Conservation (phyloP, 306 rosid genomes). For the Biancaea sappan region DNA sequence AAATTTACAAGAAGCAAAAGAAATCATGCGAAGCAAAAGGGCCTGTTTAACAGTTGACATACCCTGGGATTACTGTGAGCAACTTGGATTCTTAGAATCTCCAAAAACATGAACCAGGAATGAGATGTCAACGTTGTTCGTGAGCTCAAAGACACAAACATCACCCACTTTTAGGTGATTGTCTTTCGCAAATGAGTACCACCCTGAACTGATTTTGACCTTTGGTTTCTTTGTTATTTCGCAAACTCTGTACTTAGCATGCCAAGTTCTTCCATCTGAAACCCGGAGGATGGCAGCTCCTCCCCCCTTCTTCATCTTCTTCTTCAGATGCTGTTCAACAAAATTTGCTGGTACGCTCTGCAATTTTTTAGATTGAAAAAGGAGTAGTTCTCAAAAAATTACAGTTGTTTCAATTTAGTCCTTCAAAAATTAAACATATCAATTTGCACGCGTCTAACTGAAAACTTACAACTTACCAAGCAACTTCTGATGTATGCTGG, state of each 20-base stretch:
- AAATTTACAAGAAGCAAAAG: background rate
- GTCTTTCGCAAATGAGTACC: background rate
- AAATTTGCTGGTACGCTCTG: background rate
- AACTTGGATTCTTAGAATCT: background rate
- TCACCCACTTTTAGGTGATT: conserved; percentile 16
- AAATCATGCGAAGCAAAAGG: no score
- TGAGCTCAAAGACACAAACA: conserved; percentile 14
- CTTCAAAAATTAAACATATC: no score
- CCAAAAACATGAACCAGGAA: conserved; percentile 7
- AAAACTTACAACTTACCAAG: background rate
- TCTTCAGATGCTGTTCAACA: background rate
- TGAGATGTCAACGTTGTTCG: background rate
- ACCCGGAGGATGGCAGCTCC: background rate
- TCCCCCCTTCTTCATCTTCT: background rate
- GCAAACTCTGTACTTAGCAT: background rate
- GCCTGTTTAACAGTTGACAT: no score
- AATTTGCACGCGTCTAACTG: background rate
- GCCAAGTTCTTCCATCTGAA: conserved; percentile 10
- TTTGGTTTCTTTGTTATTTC: background rate
- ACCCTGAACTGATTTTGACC: background rate
- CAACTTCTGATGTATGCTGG: background rate
- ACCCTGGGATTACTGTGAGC: background rate
- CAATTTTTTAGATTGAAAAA: background rate
- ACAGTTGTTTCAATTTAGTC: no score
- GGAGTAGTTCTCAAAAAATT: no score